Evolutionary conservation across 257 asterid species (phyloP).

Genomic region (Jacaranda copaia): DNA sequence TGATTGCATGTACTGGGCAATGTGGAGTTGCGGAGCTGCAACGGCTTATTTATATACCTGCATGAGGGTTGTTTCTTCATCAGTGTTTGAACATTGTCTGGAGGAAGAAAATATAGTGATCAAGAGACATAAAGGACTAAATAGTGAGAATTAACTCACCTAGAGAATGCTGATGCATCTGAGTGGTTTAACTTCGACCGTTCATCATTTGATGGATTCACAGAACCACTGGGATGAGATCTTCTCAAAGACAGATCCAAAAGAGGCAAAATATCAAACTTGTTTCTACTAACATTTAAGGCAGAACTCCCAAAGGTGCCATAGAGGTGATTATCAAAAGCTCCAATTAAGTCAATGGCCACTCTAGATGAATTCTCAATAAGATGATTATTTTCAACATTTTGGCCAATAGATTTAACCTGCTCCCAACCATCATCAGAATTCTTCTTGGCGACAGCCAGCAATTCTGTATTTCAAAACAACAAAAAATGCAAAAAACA

Average conservation of each 20-base stretch:
- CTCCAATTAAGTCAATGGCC: slow-evolving; percentile 91
- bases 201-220: slow-evolving; percentile 60
- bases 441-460: slow-evolving; percentile 32
- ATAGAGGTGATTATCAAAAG: slow-evolving; percentile 65
- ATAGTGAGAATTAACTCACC: slow-evolving; percentile 57
- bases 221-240: slow-evolving; percentile 53
- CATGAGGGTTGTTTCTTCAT: slow-evolving; percentile 33
- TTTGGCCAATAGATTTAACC: background rate
- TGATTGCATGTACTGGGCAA: slow-evolving; percentile 57
- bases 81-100: background rate
- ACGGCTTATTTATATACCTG: slow-evolving; percentile 77
- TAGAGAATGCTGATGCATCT: slow-evolving; percentile 86
- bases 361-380: slow-evolving; percentile 47
- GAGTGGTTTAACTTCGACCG: slow-evolving; percentile 73
- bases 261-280: slow-evolving; percentile 55
- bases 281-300: slow-evolving; percentile 49
- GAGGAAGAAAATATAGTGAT: slow-evolving; percentile 1
- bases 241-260: slow-evolving; percentile 86
- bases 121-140: slow-evolving; percentile 12
- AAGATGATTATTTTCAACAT: slow-evolving; percentile 43
- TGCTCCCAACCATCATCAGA: background rate
- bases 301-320: slow-evolving; percentile 44
- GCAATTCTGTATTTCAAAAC: slow-evolving; percentile 41
- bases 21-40: slow-evolving; percentile 45
- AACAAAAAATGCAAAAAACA: background rate